Evolutionary conservation across 306 rosid species (phyloP), one percentile per base, ranked within the genome.

Genomic region (Glycine latifolia): DNA sequence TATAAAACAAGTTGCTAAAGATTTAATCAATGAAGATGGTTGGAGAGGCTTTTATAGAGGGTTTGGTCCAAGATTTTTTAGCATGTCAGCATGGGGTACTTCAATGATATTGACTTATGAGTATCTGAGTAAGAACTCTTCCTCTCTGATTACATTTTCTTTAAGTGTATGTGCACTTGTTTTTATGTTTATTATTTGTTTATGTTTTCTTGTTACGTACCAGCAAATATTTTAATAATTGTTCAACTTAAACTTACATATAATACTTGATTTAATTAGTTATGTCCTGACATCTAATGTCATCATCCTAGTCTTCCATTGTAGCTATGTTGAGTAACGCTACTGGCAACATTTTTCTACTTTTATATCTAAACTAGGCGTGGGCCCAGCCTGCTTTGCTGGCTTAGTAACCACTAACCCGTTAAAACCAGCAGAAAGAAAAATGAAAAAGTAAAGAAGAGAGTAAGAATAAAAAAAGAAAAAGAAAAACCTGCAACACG

Each of bases 31-130:
- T 3, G 97, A 95, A 69, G 98, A 95, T 65, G 99, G 99, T 78
- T 95, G 97, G 99, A 87, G 85, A 87, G 99, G 99, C 44, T 88
- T 95, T 6, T 95, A 95, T 77, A 90, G 93, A 88, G 99, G 99
- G 37, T 79, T 95, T 69, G 99, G 98, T 85, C 99, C 99, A 72
- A 92, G 99, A 87, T 88, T 95, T 81, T 86, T 93, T 87, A 95
- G 94, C 88, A 90, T 88, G 96, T 93, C 99, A 0, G 97, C 96
- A 2, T 93, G 98, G 97, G 98, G 99, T 49, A 95, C 98, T 37
- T 95, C 99, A 20, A 93, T 95, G 99, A 91, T 95, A 69, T 77
- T 95, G 89, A 70, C 99, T 65, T 95, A 93, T 74, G 99, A 95
- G 84, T 93, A 93, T 79, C 87, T 93, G 78, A 95, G 99, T 95